Conservation (phyloP, 352 stramenopile species). For the Nothophytophthora sp. region DNA sequence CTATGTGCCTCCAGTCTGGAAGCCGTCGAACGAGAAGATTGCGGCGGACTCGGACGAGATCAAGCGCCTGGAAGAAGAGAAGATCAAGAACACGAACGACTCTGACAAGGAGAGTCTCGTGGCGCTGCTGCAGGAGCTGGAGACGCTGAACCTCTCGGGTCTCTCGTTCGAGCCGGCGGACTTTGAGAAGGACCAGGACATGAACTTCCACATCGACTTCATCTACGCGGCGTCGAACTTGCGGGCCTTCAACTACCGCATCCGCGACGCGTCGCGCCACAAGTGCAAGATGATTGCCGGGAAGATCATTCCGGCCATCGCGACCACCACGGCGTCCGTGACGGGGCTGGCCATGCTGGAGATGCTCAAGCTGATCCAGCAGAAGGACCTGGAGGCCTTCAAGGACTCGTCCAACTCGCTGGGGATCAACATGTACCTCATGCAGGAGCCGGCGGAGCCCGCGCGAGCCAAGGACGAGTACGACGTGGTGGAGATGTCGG, state of each 20-base stretch:
- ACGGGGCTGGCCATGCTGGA: slow-evolving; percentile 96
- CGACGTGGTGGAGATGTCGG: slow-evolving; percentile 87
- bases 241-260: slow-evolving; percentile 90
- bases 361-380: slow-evolving; percentile 89
- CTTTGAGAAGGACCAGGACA: slow-evolving; percentile 99
- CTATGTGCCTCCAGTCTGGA: slow-evolving; percentile 55
- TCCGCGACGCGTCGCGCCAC: slow-evolving; percentile 78
- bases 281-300: slow-evolving; percentile 99
- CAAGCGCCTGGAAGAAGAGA: slow-evolving; percentile 67
- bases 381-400: slow-evolving; percentile 87
- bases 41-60: slow-evolving; percentile 70
- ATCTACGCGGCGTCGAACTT: slow-evolving; percentile 98
- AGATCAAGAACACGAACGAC: slow-evolving; percentile 61
- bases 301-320: slow-evolving; percentile 99
- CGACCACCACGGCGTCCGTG: slow-evolving; percentile 99
- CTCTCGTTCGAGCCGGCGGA: slow-evolving; percentile 79
- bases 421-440: slow-evolving; percentile 92
- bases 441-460: slow-evolving; percentile 86
- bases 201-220: slow-evolving; percentile 97
- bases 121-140: slow-evolving; percentile 67
- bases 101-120: slow-evolving; percentile 71
- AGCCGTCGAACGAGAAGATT: slow-evolving; percentile 81
- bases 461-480: slow-evolving; percentile 92
- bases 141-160: slow-evolving; percentile 51
- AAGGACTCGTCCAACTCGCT: slow-evolving; percentile 94